Percentiles rank a stretch among this genome's conserved stretches.
phyloP scores from a whole-genome alignment of 495 filamentous ascomycete genomes.

The Cercophora samala region DNA sequence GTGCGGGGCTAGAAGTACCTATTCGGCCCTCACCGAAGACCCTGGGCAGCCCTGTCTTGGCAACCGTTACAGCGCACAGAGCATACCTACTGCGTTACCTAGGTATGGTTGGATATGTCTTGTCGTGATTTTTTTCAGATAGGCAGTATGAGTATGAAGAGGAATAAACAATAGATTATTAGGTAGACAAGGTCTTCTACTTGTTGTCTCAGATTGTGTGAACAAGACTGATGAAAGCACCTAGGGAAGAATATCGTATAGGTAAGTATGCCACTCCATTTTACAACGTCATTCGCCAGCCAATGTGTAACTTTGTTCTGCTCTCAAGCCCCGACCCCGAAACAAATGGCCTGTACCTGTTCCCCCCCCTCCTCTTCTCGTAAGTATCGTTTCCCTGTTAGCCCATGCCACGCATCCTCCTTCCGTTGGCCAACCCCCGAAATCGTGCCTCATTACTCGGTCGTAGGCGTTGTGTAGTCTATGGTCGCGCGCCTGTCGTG shows the following conservation, averaged over 20 bases:
- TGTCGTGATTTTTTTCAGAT: background rate
- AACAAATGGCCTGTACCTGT: background rate
- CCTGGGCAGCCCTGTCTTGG: background rate
- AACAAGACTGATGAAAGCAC: background rate
- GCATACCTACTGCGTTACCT: background rate
- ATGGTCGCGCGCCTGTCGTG: slow-evolving; percentile 13
- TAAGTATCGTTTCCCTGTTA: background rate
- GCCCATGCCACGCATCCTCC: background rate
- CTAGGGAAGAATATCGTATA: background rate
- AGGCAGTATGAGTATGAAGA: background rate
- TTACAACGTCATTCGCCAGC: background rate
- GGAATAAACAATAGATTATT: background rate
- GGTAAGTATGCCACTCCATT: background rate
- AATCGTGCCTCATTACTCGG: slow-evolving; percentile 21
- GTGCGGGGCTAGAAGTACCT: no score
- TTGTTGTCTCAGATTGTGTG: background rate
- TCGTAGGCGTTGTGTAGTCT: slow-evolving; percentile 4
- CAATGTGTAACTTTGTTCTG: no score
- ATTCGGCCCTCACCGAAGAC: background rate
- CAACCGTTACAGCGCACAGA: background rate
- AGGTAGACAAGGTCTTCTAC: background rate
- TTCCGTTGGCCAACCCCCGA: background rate
- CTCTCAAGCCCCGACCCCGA: background rate
- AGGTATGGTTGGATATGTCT: no score
- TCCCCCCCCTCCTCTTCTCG: background rate